phyloP scores from a whole-genome alignment of 768 basidiomycete genomes.

The Suillus occidentalis region DNA sequence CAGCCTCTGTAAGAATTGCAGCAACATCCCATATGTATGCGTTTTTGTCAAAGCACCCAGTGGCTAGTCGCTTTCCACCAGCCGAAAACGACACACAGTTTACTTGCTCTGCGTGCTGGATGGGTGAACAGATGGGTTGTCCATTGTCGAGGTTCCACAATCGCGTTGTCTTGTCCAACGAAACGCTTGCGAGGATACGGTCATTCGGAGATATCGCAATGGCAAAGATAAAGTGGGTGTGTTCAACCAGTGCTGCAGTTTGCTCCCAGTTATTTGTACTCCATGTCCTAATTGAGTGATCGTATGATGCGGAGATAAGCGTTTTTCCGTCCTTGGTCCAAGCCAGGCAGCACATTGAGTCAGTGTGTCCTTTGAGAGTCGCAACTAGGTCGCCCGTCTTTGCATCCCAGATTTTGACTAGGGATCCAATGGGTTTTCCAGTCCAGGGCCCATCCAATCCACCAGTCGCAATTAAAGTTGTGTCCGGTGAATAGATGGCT shows the following conservation, averaged over 20 bases:
- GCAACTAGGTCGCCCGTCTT: constrained; percentile 2
- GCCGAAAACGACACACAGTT: not conserved
- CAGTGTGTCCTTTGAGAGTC: not conserved
- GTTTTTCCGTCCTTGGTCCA: not conserved
- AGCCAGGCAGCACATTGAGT: not conserved
- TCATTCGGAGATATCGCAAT: not conserved
- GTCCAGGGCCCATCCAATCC: too few relatives aligned
- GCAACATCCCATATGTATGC: not conserved
- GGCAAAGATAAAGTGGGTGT: fast-evolving
- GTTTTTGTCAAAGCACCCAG: not conserved
- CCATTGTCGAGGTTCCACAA: not conserved
- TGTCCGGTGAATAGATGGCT: too few relatives aligned
- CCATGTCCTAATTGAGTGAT: not conserved
- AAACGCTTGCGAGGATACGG: not conserved
- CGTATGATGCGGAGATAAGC: not conserved
- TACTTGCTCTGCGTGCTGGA: not conserved
- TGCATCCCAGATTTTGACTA: not conserved
- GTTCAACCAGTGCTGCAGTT: not conserved
- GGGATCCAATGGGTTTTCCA: too few relatives aligned
- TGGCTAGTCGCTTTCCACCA: not conserved
- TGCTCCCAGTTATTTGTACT: not conserved
- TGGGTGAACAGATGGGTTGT: not conserved
- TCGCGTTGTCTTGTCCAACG: not conserved
- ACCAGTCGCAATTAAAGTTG: too few relatives aligned
- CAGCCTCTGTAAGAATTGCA: not conserved